A percentile compares a stretch with the other conserved stretches of the same genome.
These are phyloP conservation scores for Auriscalpium orientale DNA, from an alignment of 768 basidiomycete species.

Conservation along the genomic window DNA sequence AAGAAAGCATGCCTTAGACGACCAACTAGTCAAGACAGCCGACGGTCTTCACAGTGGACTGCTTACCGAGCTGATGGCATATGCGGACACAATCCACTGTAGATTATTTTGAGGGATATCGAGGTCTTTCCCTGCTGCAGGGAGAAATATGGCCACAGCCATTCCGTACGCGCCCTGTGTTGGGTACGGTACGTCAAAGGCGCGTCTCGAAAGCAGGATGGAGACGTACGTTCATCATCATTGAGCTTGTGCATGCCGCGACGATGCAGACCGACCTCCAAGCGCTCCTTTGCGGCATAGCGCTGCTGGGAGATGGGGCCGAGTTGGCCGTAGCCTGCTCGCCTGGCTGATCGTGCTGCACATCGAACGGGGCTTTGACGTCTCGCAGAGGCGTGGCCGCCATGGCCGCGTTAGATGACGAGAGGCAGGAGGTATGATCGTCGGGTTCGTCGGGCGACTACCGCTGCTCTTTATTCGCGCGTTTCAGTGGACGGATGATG, in stretches of 20 bases:
- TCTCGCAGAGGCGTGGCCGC: too few relatives aligned
- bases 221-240: conserved; percentile 23
- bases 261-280: conserved; percentile 14
- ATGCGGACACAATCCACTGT: conserved; percentile 65
- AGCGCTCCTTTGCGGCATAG: not conserved
- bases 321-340: too few relatives aligned
- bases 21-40: not conserved
- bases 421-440: too few relatives aligned
- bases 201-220: not conserved
- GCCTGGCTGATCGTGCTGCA: too few relatives aligned
- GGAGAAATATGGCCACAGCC: conserved; percentile 21
- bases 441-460: too few relatives aligned
- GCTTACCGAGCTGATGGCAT: conserved; percentile 58
- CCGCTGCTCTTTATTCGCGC: too few relatives aligned
- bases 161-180: conserved; percentile 18
- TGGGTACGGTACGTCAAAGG: not conserved
- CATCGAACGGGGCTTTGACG: too few relatives aligned
- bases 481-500: too few relatives aligned
- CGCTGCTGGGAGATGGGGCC: not conserved
- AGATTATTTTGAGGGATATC: conserved; percentile 42
- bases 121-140: conserved; percentile 30
- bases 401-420: too few relatives aligned
- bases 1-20: conserved; percentile 61
- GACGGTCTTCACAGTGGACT: not conserved
- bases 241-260: conserved; percentile 22